These are phyloP conservation scores for Hypomyces perniciosus DNA, from an alignment of 2,329 filamentous ascomycete genomes.

Conservation along the genomic window DNA sequence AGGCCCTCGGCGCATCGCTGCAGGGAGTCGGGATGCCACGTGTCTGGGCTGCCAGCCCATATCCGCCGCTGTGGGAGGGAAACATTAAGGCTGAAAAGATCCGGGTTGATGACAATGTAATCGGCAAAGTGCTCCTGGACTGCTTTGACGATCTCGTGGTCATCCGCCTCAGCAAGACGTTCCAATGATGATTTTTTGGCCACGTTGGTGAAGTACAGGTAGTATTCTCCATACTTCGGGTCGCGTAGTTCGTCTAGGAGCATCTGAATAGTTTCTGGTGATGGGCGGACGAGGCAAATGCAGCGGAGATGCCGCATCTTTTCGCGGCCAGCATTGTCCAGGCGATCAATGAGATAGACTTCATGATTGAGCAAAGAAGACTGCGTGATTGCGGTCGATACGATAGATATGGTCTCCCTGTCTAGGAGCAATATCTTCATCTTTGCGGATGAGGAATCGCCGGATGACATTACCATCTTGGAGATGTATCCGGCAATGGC, in stretches of 20 bases:
- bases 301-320: conserved; percentile 98
- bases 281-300: conserved; percentile 87
- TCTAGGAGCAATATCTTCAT: conserved; percentile 98
- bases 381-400: conserved; percentile 93
- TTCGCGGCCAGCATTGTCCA: conserved; percentile 84
- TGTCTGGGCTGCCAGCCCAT: conserved; percentile 76
- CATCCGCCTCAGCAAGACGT: conserved; percentile 89
- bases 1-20: conserved; percentile 83
- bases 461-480: conserved; percentile 75
- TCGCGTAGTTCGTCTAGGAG: conserved; percentile 94
- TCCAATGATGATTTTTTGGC: conserved; percentile 95
- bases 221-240: conserved; percentile 95
- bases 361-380: conserved; percentile 92
- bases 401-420: conserved; percentile 85
- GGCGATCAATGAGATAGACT: conserved; percentile 92
- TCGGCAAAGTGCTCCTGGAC: conserved; percentile 97
- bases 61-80: conserved; percentile 66
- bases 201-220: conserved; percentile 96
- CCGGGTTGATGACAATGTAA: conserved; percentile 90
- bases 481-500: conserved; percentile 91
- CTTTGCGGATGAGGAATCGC: conserved; percentile 74
- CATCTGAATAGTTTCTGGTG: conserved; percentile 84
- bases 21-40: conserved; percentile 85
- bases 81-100: conserved; percentile 77
- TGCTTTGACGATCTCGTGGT: conserved; percentile 90